Base-by-base conservation (phyloP, 768 basidiomycete genomes). In the Cystofilobasidium macerans region DNA sequence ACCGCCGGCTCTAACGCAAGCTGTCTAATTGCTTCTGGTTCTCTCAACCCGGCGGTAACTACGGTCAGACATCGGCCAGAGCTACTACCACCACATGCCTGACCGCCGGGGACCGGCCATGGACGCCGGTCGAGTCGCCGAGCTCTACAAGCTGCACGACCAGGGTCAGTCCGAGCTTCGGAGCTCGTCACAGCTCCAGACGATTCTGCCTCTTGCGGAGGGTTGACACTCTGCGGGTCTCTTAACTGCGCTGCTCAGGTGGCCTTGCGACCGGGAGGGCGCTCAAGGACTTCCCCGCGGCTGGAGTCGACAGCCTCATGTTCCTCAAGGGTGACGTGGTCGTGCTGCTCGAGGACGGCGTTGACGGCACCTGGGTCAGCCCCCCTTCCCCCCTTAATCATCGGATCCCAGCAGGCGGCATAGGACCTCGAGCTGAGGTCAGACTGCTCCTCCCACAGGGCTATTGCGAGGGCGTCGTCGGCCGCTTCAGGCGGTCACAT, bases 401-500 rank as follows among this genome's bases (percentile, higher is more conserved):
- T 22, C 8, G 12, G 20, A 22, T 6, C 9, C 47, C 47, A 22
- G 24, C 47, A 48, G 47, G 20, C 8, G n/a, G 20, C 24, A 47
- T 22, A 18, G 6, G 45, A 47, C 20, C 5, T 24, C 14, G 20
- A 35, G 6, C 33, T 35, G 22, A n/a, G 11, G 24, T 16, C 18
- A 35, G 20, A 20, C 28, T 6, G 1, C 5, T 16, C 35, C 32
- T 24, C 8, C 18, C 36, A n/a, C 16, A 67, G 65, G 65, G 65
- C 2, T 62, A n/a, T 42, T 67, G 65, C 53, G 65, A 67, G 54
- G 65, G 65, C 22, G 65, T 67, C n/a, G 13, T 67, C 14, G 65
- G 65, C 4, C 28, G 40, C 13, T 67, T 67, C 51, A 45, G 62
- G 33, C 30, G n/a, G 9, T n/a, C 36, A 9, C 65, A 61, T 45